phyloP scores from a whole-genome alignment of 345 rosid genomes.

The Cardamine chenopodiifolia region DNA sequence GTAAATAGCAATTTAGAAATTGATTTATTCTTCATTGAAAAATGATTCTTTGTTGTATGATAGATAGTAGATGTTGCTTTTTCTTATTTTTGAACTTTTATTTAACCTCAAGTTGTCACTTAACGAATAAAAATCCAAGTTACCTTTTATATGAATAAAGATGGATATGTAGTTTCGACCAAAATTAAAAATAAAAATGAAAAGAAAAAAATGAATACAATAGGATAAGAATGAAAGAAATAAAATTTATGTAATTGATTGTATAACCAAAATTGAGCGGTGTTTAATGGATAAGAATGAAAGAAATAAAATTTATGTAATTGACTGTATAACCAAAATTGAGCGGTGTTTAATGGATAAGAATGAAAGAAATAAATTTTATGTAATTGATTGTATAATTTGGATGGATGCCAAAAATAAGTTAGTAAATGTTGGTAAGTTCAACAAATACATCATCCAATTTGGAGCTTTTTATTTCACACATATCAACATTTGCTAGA shows the following conservation, averaged over 20 bases:
- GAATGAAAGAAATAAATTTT: too few relatives aligned
- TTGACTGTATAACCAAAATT: neutral
- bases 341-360: neutral
- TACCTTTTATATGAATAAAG: neutral
- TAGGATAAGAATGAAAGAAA: neutral
- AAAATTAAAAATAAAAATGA: too few relatives aligned
- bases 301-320: too few relatives aligned
- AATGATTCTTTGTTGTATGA: slow-evolving; percentile 3
- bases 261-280: neutral
- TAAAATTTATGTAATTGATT: too few relatives aligned
- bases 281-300: neutral
- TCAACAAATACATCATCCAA: neutral
- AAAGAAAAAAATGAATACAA: too few relatives aligned
- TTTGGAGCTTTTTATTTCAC: neutral
- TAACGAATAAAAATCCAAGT: neutral
- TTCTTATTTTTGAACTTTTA: neutral
- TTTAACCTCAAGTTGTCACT: neutral
- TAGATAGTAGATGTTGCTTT: neutral
- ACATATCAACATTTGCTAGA: neutral
- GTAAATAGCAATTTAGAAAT: slow-evolving; percentile 5
- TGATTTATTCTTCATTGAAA: slow-evolving; percentile 15
- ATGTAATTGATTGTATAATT: neutral
- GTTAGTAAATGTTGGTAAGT: neutral
- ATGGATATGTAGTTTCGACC: neutral
- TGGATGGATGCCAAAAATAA: neutral